A percentile compares a stretch with the other conserved stretches of the same genome.
Conservation (phyloP, 495 filamentous ascomycete species). For the Entonaema liquescens region DNA sequence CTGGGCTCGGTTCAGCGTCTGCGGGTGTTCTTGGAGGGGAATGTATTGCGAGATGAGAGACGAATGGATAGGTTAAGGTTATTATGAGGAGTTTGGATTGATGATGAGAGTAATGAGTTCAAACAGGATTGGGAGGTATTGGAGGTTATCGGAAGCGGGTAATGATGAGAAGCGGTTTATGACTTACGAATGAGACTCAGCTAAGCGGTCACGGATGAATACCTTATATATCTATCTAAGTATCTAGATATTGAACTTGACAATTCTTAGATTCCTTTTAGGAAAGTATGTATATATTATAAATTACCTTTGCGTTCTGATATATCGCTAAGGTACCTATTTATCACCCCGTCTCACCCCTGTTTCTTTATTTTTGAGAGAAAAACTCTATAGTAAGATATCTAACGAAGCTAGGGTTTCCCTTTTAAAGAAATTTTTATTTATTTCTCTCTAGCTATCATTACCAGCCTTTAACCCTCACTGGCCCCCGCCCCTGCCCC, state of each 20-base stretch:
- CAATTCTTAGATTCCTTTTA: not conserved
- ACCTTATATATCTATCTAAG: not conserved
- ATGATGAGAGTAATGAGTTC: constrained; percentile 3
- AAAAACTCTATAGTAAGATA: no score
- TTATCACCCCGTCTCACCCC: no score
- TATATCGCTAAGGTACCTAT: no score
- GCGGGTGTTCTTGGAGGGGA: constrained; percentile 57
- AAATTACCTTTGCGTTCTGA: not conserved
- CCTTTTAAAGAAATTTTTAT: no score
- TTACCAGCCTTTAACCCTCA: no score
- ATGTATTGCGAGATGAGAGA: constrained; percentile 49
- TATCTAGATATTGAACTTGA: not conserved
- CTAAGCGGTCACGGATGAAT: not conserved
- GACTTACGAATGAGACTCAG: not conserved
- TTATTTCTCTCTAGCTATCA: no score
- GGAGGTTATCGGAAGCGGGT: not conserved
- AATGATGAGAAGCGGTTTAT: not conserved
- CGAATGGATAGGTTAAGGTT: not conserved
- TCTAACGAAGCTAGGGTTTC: no score
- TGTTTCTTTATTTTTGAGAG: no score
- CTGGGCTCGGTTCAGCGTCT: constrained; percentile 52
- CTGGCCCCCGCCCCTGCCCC: no score
- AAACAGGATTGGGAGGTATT: not conserved
- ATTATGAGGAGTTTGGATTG: constrained; percentile 3
- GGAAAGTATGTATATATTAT: not conserved